Evolutionary conservation across 169 alveolate species (phyloP).

Genomic region (Plasmodium gaboni): DNA sequence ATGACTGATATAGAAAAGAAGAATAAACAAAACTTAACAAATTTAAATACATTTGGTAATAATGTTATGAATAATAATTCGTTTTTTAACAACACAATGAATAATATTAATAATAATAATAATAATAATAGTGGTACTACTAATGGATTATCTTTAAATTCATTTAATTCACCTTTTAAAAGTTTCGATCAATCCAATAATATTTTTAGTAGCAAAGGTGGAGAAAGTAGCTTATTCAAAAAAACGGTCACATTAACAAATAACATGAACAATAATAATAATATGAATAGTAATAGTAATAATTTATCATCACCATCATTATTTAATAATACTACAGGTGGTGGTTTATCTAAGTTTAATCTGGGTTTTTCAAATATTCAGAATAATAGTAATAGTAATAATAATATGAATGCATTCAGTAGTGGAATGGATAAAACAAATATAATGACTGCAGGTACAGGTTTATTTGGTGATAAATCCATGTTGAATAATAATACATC

Average conservation of each 20-base stretch:
- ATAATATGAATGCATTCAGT: not conserved
- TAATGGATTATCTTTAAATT: slow-evolving; percentile 6
- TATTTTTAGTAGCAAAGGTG: slow-evolving; percentile 41
- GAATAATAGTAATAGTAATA: not conserved
- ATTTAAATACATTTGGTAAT: slow-evolving; percentile 25
- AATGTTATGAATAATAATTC: slow-evolving; percentile 9
- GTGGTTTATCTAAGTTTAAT: not conserved
- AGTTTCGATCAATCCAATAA: slow-evolving; percentile 52
- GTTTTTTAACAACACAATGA: slow-evolving; percentile 16
- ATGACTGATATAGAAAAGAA: slow-evolving; percentile 24
- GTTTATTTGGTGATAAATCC: not conserved
- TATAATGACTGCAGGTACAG: not conserved
- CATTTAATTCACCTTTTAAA: slow-evolving; percentile 26
- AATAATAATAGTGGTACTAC: not conserved
- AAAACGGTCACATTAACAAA: slow-evolving; percentile 12
- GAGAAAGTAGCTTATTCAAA: slow-evolving; percentile 25
- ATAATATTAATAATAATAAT: slow-evolving; percentile 6
- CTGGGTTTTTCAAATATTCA: not conserved
- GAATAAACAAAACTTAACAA: slow-evolving; percentile 16
- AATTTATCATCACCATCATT: not conserved
- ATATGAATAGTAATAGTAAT: not conserved
- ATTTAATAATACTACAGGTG: slow-evolving; percentile 3
- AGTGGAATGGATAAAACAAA: not conserved
- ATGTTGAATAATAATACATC: not conserved
- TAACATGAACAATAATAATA: slow-evolving; percentile 4